Base-by-base conservation (phyloP, 352 stramenopile genomes). In the Phytophthora cryptogea region DNA sequence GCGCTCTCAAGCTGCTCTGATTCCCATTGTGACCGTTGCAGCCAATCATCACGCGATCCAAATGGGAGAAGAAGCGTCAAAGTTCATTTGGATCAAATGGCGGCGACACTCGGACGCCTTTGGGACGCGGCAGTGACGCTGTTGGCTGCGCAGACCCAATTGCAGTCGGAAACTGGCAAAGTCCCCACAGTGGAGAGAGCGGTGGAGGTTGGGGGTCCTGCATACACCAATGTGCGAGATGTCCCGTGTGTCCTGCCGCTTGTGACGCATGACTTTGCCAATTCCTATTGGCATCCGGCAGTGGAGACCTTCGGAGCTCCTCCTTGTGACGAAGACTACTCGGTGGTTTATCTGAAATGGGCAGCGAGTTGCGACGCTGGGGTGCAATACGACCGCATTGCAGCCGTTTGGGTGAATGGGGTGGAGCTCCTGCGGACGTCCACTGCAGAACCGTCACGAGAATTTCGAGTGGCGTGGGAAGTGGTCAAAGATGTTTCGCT, bases 371-470 rank as follows among this genome's bases (percentile, higher is more conserved):
- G 70, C 33, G 67, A 69, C 11, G 54, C 76, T 0, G 78, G 78
- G 51, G 66, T 79, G 10, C 84, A 93, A 53, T 93, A 72, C 53
- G 84, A 93, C 50, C 84, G 82, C 51, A 80, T 90, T 55, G 84
- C 74, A 5, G 84, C 79, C 2, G 77, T 90, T 6, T 93, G 82
- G 81, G 61, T 89, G 55, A 88, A 88, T 50, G 76, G 76, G 17
- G 63, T 86, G 51, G 83, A 92, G 52, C 56, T 93, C 40, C 72
- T 93, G 23, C 76, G 84, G 26, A 90, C 83, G 48, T 90, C 84
- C 10, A 92, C 84, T 3, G 70, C 86, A 36, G 84, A 93, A 42
- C 84, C 84, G 4, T 66, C 63, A 13, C 66, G 72, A 28, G 63
- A 67, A 26, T 44, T 68, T 6, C 69, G 68, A 13, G 76, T 86